Percentiles rank a stretch among this genome's conserved stretches.
Conservation (phyloP, 1,139 yeast species). For the Saccharomyces hybrid region DNA sequence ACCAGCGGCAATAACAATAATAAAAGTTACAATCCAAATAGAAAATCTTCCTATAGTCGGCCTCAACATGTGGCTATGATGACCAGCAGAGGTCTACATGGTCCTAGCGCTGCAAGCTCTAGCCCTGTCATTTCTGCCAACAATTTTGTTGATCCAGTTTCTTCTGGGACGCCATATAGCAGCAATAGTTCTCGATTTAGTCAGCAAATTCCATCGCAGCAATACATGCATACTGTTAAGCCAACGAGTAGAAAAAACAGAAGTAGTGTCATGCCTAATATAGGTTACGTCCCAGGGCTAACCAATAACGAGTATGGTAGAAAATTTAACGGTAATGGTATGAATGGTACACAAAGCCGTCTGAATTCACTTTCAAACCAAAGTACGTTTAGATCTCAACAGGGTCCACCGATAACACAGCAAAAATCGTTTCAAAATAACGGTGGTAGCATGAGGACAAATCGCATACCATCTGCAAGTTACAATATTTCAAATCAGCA, state of each 20-base stretch:
- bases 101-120: slow-evolving; percentile 17
- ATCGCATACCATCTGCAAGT: background rate
- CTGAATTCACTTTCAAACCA: slow-evolving; percentile 12
- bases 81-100: slow-evolving; percentile 22
- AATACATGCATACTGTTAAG: slow-evolving; percentile 20
- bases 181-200: slow-evolving; percentile 6
- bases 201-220: slow-evolving; percentile 7
- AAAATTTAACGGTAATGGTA: slow-evolving; percentile 6
- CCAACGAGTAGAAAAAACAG: slow-evolving; percentile 32
- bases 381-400: slow-evolving; percentile 8
- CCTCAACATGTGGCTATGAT: slow-evolving; percentile 11
- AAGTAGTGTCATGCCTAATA: slow-evolving; percentile 23
- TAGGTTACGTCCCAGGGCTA: slow-evolving; percentile 29
- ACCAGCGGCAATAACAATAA: slow-evolving; percentile 5
- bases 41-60: slow-evolving; percentile 18
- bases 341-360: slow-evolving; percentile 9
- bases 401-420: background rate
- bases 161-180: slow-evolving; percentile 9
- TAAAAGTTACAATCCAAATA: slow-evolving; percentile 2
- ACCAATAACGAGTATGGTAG: slow-evolving; percentile 13
- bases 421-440: slow-evolving; percentile 1
- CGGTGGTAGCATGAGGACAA: background rate
- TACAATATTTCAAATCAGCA: background rate
- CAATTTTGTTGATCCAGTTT: slow-evolving; percentile 19
- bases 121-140: slow-evolving; percentile 9